Conservation (phyloP, 1,284 basidiomycete species). For the Irpex rosettiformis region DNA sequence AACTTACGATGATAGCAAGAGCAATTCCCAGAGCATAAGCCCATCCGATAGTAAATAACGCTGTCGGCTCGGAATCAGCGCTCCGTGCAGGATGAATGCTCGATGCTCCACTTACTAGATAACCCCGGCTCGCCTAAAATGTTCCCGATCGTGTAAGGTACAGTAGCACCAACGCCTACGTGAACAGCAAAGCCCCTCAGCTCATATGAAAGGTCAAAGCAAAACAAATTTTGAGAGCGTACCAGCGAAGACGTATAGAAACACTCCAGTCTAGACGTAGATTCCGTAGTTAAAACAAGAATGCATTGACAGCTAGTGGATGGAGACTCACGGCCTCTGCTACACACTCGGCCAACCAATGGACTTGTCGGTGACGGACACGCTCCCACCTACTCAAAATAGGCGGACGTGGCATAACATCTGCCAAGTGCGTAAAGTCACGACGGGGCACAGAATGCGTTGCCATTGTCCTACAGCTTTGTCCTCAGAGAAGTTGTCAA, state of each 20-base stretch:
- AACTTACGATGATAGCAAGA: constrained; percentile 44
- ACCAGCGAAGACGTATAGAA: constrained; percentile 54
- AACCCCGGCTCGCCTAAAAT: constrained; percentile 28
- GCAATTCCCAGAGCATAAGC: constrained; percentile 61
- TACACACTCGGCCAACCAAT: constrained; percentile 52
- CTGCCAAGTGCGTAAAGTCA: constrained; percentile 21
- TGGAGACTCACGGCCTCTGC: constrained; percentile 49
- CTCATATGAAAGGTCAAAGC: not conserved
- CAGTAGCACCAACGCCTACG: constrained; percentile 63
- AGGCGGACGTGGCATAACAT: constrained; percentile 28
- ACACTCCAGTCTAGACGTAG: constrained; percentile 32
- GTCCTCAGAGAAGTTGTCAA: not conserved
- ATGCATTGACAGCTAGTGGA: not conserved
- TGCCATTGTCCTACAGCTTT: not conserved
- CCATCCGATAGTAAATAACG: constrained; percentile 55
- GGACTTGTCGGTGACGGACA: constrained; percentile 42
- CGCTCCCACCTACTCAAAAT: constrained; percentile 50
- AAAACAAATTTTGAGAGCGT: no score
- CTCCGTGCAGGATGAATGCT: not conserved
- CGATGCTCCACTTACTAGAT: not conserved
- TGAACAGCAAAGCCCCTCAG: constrained; percentile 1
- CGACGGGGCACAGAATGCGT: constrained; percentile 15
- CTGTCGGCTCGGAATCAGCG: constrained; percentile 27
- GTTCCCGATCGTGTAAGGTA: constrained; percentile 47
- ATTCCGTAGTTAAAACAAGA: not conserved